These are phyloP conservation scores for Aspergillus carlsbadensis DNA, from an alignment of 495 filamentous ascomycete species.

Conservation along the genomic window DNA sequence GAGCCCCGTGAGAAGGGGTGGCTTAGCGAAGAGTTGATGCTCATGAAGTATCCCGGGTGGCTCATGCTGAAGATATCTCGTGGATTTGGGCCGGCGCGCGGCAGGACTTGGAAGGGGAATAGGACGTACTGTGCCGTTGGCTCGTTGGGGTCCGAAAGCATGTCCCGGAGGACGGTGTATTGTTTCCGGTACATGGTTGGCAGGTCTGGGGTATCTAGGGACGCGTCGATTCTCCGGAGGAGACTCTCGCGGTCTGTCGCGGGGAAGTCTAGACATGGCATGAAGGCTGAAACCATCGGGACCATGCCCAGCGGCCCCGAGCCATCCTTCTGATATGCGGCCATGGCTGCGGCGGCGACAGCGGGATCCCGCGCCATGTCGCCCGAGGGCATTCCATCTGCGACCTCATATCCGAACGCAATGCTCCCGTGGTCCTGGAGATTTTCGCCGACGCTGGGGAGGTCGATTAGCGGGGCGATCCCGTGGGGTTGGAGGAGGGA, in stretches of 20 bases:
- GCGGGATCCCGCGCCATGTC: constrained; percentile 6
- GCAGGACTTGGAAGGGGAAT: background rate
- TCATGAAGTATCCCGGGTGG: background rate
- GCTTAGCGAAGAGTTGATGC: constrained; percentile 38
- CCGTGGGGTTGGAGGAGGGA: constrained; percentile 22
- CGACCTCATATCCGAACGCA: constrained; percentile 10
- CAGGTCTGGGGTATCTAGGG: too few species aligned
- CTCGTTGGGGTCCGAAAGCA: constrained; percentile 16
- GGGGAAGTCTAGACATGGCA: constrained; percentile 5
- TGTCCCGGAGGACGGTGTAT: constrained; percentile 49
- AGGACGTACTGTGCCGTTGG: constrained; percentile 4
- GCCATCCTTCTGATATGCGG: background rate
- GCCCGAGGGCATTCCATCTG: background rate
- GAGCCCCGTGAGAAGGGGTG: constrained; percentile 51
- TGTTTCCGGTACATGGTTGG: constrained; percentile 30
- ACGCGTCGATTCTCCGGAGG: too few species aligned
- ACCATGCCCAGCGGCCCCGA: constrained; percentile 6
- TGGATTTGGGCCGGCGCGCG: background rate
- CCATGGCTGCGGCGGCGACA: constrained; percentile 2
- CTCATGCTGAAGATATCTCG: constrained; percentile 5
- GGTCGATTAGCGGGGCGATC: constrained; percentile 32
- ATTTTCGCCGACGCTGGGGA: constrained; percentile 34
- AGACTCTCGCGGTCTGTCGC: too few species aligned
- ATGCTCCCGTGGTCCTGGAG: constrained; percentile 23
- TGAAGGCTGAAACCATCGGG: constrained; percentile 1